Evolutionary conservation across 1,284 basidiomycete genomes (phyloP).

Genomic region (Fomitopsis schrenkii): DNA sequence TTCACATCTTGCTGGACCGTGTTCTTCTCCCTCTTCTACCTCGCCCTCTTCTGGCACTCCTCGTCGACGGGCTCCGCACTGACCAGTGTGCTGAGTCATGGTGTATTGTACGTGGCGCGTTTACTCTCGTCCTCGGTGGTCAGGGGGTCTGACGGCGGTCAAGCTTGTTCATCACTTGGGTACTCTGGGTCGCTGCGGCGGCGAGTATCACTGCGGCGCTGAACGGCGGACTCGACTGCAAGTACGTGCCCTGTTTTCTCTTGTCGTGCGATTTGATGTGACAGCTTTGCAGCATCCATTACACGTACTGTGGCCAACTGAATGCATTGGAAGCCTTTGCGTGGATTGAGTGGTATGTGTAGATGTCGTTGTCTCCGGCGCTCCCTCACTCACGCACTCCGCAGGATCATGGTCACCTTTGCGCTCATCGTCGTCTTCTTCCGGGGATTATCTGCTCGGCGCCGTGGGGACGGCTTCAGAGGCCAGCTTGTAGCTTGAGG

Average conservation of each 20-base stretch:
- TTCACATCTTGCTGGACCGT: slow-evolving; percentile 72
- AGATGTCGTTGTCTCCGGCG: no score
- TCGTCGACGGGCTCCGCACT: slow-evolving; percentile 41
- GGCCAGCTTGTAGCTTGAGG: slow-evolving; percentile 23
- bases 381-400: not conserved
- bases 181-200: slow-evolving; percentile 34
- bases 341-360: slow-evolving; percentile 29
- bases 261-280: slow-evolving; percentile 10
- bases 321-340: slow-evolving; percentile 32
- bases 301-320: slow-evolving; percentile 50
- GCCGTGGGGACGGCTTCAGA: slow-evolving; percentile 28
- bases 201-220: slow-evolving; percentile 62
- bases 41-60: slow-evolving; percentile 48
- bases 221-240: slow-evolving; percentile 66
- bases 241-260: slow-evolving; percentile 32
- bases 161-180: slow-evolving; percentile 61
- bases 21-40: slow-evolving; percentile 46
- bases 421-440: slow-evolving; percentile 26
- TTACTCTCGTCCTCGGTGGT: not conserved
- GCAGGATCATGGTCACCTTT: slow-evolving; percentile 28
- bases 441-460: slow-evolving; percentile 24
- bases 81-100: slow-evolving; percentile 59
- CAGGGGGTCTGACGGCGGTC: not conserved
- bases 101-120: slow-evolving; percentile 48
- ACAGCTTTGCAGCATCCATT: slow-evolving; percentile 25